Base-by-base conservation (phyloP, 129 eudicot species). In the Pulicaria dysenterica region DNA sequence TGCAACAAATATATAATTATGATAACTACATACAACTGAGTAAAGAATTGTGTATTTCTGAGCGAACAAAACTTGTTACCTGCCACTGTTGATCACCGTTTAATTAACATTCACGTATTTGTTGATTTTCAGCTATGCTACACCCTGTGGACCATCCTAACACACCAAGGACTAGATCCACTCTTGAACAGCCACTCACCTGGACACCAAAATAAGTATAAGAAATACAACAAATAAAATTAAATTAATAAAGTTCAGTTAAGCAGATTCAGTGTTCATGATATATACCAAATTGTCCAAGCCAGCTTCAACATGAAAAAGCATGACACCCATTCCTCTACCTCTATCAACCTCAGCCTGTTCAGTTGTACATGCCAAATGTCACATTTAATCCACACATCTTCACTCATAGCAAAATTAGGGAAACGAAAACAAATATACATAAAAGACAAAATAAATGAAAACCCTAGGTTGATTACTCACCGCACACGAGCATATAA, bases 61-160 rank as follows among this genome's bases (percentile, higher is more conserved):
- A 39, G 56, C 64, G 17, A 71, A 81, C 95, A 87, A 91, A 91
- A 91, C 87, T 88, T 84, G 79, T 64, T 65, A 60, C 70, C 80
- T 73, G 73, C 86, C 57, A 72, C 59, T 58, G 58, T 51, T 31
- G 47, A 36, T 64, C 66, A 74, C 43, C 67, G 15, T 8, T 54
- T 57, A 40, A 54, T 72, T 72, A 90, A 61, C 89, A 83, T 75
- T 86, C 96, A 44, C 85, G 80, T 77, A 86, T 58, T 71, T 84
- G 82, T 53, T 76, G 89, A 72, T 68, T 73, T 62, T 81, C 85
- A 5, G 17, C 58, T 49, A 89, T 73, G 81, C 96, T 92, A 83
- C 97, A 92, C 36, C 96, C 96, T 13, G 89, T 79, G 49, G 97
- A 92, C 97, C 97, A 89, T 73, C 88, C 96, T 81, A 92, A 75